These are phyloP conservation scores for Albugo candida DNA, from an alignment of 352 stramenopile species.

Conservation along the genomic window DNA sequence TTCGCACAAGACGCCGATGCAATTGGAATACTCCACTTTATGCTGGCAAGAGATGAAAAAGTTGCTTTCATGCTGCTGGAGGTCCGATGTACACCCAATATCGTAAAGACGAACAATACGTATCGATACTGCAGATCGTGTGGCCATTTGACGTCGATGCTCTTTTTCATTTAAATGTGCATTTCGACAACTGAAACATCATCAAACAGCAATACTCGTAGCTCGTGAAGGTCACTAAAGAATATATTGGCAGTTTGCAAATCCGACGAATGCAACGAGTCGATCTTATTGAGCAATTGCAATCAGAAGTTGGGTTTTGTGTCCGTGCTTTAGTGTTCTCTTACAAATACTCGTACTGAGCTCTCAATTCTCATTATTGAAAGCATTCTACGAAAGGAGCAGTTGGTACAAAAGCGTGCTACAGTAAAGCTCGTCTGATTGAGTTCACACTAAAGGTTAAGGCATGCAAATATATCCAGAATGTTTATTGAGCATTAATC, in stretches of 20 bases:
- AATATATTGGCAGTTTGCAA: constrained; percentile 79
- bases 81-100: constrained; percentile 62
- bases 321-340: constrained; percentile 57
- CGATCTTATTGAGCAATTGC: constrained; percentile 53
- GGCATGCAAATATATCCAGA: no score
- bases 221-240: constrained; percentile 69
- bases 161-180: constrained; percentile 62
- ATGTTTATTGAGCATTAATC: no score
- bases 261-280: constrained; percentile 29
- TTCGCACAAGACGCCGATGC: constrained; percentile 58
- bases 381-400: no score
- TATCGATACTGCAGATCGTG: constrained; percentile 56
- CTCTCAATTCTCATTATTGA: no score
- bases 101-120: constrained; percentile 63
- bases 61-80: constrained; percentile 67
- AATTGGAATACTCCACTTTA: constrained; percentile 75
- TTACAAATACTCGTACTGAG: constrained; percentile 76
- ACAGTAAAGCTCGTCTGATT: no score
- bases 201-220: constrained; percentile 63
- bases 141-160: constrained; percentile 49
- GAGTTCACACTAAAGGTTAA: no score
- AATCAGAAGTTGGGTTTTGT: constrained; percentile 73
- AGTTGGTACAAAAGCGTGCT: no score
- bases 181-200: constrained; percentile 71
- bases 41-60: constrained; percentile 49